phyloP scores from a whole-genome alignment of 495 filamentous ascomycete genomes.

The Parachaetomium inaequale region DNA sequence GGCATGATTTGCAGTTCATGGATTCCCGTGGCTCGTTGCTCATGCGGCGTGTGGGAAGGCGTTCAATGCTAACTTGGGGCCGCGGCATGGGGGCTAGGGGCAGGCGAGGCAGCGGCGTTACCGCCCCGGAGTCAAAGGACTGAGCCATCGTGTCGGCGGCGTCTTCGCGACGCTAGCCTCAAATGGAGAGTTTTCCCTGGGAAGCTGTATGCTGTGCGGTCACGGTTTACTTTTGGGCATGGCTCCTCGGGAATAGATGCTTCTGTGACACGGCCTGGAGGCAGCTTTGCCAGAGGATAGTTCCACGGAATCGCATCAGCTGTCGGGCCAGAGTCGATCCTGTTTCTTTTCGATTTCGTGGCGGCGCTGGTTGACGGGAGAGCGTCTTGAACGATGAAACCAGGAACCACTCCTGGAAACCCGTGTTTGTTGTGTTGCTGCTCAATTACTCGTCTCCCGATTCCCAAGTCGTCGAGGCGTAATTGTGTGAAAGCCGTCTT shows the following conservation, averaged over 20 bases:
- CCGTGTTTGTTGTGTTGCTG: background rate
- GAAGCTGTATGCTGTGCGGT: conserved; percentile 6
- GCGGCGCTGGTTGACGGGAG: background rate
- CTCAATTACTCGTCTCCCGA: background rate
- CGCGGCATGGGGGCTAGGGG: conserved; percentile 57
- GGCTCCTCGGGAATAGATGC: background rate
- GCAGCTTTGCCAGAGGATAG: background rate
- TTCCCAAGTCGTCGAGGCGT: background rate
- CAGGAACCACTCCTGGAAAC: background rate
- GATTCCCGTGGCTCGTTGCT: conserved; percentile 76
- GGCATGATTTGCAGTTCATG: conserved; percentile 93
- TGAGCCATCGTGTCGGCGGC: conserved; percentile 24
- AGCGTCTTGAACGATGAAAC: background rate
- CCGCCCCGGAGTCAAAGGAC: conserved; percentile 27
- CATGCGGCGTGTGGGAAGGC: conserved; percentile 67
- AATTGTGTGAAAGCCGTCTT: background rate
- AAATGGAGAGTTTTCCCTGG: conserved; percentile 1
- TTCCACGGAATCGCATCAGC: background rate
- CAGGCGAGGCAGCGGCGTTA: conserved; percentile 30
- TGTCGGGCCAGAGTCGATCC: background rate
- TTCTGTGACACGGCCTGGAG: background rate
- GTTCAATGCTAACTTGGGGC: conserved; percentile 80
- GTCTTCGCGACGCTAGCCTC: background rate
- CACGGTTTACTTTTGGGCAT: conserved; percentile 17
- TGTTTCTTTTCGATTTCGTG: background rate